These are phyloP conservation scores for Trichosphaerium sp. DNA, from an alignment of 78 protist species.

Conservation along the genomic window DNA sequence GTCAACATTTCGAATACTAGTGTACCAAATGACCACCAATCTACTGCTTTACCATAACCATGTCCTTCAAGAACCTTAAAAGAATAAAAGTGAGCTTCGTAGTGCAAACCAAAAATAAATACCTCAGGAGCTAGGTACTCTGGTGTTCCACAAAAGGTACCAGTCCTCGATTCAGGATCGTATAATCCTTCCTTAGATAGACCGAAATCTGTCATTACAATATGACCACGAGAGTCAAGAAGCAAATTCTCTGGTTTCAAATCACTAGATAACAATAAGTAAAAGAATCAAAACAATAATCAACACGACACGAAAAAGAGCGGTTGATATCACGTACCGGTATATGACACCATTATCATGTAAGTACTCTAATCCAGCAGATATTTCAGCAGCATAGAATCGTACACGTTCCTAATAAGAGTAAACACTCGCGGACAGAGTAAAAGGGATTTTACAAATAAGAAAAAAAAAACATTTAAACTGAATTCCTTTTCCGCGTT, in stretches of 20 bases:
- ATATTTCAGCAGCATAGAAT: constrained; percentile 82
- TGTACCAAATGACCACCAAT: constrained; percentile 93
- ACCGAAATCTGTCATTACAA: constrained; percentile 86
- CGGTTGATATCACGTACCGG: background rate
- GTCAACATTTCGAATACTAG: constrained; percentile 75
- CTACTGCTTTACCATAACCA: constrained; percentile 69
- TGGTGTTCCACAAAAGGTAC: constrained; percentile 97
- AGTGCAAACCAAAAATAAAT: no score
- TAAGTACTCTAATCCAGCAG: constrained; percentile 76
- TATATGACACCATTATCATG: constrained; percentile 79
- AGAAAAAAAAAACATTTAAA: no score
- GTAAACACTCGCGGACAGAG: no score
- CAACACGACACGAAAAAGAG: constrained; percentile 13
- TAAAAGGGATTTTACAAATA: no score
- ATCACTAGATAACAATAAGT: constrained; percentile 8
- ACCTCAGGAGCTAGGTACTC: constrained; percentile 53
- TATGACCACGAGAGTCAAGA: constrained; percentile 69
- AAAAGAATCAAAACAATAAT: background rate
- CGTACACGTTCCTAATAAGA: constrained; percentile 45
- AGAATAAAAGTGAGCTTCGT: constrained; percentile 1
- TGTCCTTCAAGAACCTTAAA: constrained; percentile 70
- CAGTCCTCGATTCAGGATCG: constrained; percentile 23
- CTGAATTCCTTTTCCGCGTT: no score
- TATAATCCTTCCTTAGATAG: constrained; percentile 54
- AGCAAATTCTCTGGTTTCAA: constrained; percentile 79